Evolutionary conservation across 2,329 filamentous ascomycete species (phyloP).

Genomic region (Pestalotiopsis sp.): DNA sequence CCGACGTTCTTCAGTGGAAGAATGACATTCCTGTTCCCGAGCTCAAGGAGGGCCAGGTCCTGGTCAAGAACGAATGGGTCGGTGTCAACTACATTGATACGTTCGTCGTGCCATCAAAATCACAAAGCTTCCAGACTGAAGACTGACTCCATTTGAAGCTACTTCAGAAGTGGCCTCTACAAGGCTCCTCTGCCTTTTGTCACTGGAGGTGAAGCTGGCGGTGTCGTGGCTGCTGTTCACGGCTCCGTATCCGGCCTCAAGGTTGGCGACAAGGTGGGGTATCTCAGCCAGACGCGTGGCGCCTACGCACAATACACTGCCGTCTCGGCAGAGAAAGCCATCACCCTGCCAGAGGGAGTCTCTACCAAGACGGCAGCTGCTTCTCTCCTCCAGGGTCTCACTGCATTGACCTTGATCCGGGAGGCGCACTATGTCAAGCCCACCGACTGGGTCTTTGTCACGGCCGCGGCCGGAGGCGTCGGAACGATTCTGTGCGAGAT

Average conservation of each 20-base stretch:
- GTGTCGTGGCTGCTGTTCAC: slow-evolving; percentile 66
- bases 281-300: slow-evolving; percentile 50
- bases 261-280: slow-evolving; percentile 73
- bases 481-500: slow-evolving; percentile 77
- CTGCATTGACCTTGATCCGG: slow-evolving; percentile 76
- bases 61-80: slow-evolving; percentile 79
- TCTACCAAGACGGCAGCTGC: slow-evolving; percentile 67
- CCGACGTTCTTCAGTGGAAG: slow-evolving; percentile 72
- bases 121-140: slow-evolving; percentile 3
- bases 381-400: slow-evolving; percentile 78
- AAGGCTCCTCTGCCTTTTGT: slow-evolving; percentile 70
- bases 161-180: slow-evolving; percentile 88
- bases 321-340: slow-evolving; percentile 54
- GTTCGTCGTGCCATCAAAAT: slow-evolving; percentile 37
- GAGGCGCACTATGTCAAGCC: slow-evolving; percentile 76
- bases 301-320: slow-evolving; percentile 62
- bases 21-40: slow-evolving; percentile 72
- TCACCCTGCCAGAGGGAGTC: slow-evolving; percentile 67
- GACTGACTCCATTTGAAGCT: slow-evolving; percentile 43
- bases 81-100: slow-evolving; percentile 92
- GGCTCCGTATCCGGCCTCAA: slow-evolving; percentile 54
- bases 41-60: slow-evolving; percentile 69
- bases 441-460: slow-evolving; percentile 82
- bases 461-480: slow-evolving; percentile 84
- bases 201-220: slow-evolving; percentile 79